phyloP scores from a whole-genome alignment of 2,329 filamentous ascomycete genomes.

The Aspergillus jensenii region DNA sequence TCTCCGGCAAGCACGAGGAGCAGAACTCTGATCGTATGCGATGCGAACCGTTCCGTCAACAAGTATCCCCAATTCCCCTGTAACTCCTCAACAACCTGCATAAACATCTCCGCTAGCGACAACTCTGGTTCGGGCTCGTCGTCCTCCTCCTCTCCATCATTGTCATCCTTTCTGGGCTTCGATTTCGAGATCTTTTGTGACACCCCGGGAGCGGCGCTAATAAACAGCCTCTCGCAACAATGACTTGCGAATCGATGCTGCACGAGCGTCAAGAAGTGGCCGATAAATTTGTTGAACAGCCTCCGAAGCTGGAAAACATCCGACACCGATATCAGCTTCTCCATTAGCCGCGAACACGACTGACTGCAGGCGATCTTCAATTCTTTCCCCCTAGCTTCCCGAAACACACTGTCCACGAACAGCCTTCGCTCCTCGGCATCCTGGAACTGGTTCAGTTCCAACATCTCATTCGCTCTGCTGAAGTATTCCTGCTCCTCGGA shows the following conservation, averaged over 20 bases:
- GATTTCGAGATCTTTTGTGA: conserved; percentile 66
- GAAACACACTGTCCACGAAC: conserved; percentile 79
- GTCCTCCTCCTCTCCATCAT: background rate
- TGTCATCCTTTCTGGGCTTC: conserved; percentile 16
- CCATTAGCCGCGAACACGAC: conserved; percentile 89
- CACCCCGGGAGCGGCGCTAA: conserved; percentile 75
- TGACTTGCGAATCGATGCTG: conserved; percentile 97
- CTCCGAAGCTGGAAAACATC: conserved; percentile 77
- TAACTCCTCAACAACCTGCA: conserved; percentile 82
- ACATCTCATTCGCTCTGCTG: conserved; percentile 80
- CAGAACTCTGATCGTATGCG: conserved; percentile 83
- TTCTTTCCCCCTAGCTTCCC: conserved; percentile 87
- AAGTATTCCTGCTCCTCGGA: conserved; percentile 97
- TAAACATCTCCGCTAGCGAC: conserved; percentile 79
- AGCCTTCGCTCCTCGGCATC: conserved; percentile 69
- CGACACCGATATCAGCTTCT: conserved; percentile 82
- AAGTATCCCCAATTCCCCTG: conserved; percentile 79
- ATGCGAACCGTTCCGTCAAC: conserved; percentile 84
- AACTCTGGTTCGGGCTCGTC: conserved; percentile 23
- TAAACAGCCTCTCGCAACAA: conserved; percentile 91
- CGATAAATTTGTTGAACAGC: conserved; percentile 79
- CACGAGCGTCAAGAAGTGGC: conserved; percentile 84
- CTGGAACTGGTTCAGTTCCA: conserved; percentile 85
- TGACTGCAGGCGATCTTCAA: conserved; percentile 95
- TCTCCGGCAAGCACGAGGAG: conserved; percentile 82